These are phyloP conservation scores for Paracamarosporium sp. DNA, from an alignment of 2,329 filamentous ascomycete genomes.

Conservation along the genomic window DNA sequence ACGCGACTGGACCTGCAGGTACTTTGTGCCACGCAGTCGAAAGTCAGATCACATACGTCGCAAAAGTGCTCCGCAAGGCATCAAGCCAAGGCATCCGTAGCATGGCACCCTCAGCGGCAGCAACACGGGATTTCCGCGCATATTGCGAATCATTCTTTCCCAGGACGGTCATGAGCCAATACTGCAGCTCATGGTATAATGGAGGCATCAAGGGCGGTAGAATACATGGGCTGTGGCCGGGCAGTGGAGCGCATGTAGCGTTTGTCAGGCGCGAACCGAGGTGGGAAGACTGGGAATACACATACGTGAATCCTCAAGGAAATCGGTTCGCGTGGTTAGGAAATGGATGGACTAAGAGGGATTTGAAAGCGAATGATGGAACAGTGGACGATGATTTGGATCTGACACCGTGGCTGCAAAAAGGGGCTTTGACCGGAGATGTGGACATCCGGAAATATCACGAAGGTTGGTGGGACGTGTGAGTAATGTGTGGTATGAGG, in stretches of 20 bases:
- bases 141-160: conserved; percentile 60
- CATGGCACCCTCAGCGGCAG: conserved; percentile 61
- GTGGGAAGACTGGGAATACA: conserved; percentile 57
- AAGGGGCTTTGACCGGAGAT: conserved; percentile 49
- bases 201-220: conserved; percentile 62
- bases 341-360: conserved; percentile 67
- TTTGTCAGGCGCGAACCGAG: conserved; percentile 58
- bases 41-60: conserved; percentile 67
- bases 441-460: conserved; percentile 67
- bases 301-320: conserved; percentile 48
- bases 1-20: conserved; percentile 61
- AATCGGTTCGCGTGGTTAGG: conserved; percentile 68
- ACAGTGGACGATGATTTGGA: conserved; percentile 57
- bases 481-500: background rate
- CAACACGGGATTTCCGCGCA: conserved; percentile 66
- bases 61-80: conserved; percentile 70
- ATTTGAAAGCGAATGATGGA: conserved; percentile 38
- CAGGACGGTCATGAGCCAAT: conserved; percentile 59
- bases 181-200: conserved; percentile 74
- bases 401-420: conserved; percentile 66
- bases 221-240: conserved; percentile 72
- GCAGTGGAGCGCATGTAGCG: conserved; percentile 66
- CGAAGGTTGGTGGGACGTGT: conserved; percentile 64
- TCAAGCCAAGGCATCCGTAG: conserved; percentile 67
- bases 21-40: conserved; percentile 71